phyloP scores from a whole-genome alignment of 2,329 filamentous ascomycete genomes.

The Zopfia rhizophila region DNA sequence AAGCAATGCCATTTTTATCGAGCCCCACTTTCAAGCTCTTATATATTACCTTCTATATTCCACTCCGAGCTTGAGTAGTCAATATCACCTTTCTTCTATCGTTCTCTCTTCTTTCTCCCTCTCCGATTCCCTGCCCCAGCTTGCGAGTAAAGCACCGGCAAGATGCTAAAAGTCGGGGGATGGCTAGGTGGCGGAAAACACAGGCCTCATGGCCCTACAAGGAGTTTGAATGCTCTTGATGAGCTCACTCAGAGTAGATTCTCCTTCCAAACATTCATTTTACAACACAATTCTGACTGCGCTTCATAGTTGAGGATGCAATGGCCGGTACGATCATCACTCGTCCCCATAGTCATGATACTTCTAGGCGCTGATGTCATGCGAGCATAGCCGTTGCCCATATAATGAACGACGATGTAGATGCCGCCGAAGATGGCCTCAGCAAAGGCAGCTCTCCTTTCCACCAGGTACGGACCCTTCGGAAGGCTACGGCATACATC shows the following conservation, averaged over 20 bases:
- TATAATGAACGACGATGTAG: slow-evolving; percentile 91
- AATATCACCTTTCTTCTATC: slow-evolving; percentile 4
- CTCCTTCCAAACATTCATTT: background rate
- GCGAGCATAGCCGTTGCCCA: slow-evolving; percentile 67
- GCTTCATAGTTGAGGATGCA: slow-evolving; percentile 55
- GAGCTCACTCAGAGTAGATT: slow-evolving; percentile 66
- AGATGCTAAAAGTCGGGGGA: slow-evolving; percentile 50
- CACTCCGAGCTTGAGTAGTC: too few species aligned
- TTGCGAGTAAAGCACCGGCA: slow-evolving; percentile 9
- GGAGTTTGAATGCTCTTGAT: slow-evolving; percentile 66
- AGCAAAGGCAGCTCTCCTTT: slow-evolving; percentile 82
- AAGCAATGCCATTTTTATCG: too few species aligned
- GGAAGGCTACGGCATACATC: slow-evolving; percentile 4
- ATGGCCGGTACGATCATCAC: slow-evolving; percentile 53
- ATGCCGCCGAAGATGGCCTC: slow-evolving; percentile 79
- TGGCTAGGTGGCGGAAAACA: slow-evolving; percentile 51
- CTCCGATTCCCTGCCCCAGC: background rate
- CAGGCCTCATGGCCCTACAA: slow-evolving; percentile 56
- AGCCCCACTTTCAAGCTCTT: too few species aligned
- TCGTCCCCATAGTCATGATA: background rate
- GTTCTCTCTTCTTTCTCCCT: slow-evolving; percentile 3
- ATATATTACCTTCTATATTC: too few species aligned
- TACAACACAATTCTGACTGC: slow-evolving; percentile 27
- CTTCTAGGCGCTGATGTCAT: slow-evolving; percentile 34
- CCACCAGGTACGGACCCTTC: slow-evolving; percentile 69